Conservation (phyloP, 2,329 filamentous ascomycete genomes). For the Colletotrichum australisinense region DNA sequence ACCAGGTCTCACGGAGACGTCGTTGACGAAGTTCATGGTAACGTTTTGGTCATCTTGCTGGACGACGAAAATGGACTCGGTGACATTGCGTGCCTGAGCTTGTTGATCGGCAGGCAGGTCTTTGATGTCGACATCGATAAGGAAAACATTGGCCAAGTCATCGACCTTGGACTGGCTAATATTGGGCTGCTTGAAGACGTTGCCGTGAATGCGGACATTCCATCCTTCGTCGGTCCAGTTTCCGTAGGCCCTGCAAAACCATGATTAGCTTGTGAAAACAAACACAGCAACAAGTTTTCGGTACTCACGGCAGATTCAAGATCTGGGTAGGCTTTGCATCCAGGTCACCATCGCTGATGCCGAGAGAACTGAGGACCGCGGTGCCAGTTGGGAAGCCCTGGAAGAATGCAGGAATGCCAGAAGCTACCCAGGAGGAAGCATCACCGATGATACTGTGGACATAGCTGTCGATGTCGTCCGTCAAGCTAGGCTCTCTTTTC, state of each 20-base stretch:
- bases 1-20: constrained; percentile 61
- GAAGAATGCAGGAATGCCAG: constrained; percentile 76
- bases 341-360: constrained; percentile 68
- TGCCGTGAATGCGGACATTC: constrained; percentile 82
- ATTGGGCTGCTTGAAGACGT: constrained; percentile 83
- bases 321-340: constrained; percentile 75
- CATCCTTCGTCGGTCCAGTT: constrained; percentile 84
- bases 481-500: constrained; percentile 40
- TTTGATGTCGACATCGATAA: constrained; percentile 72
- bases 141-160: constrained; percentile 76
- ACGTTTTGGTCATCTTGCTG: constrained; percentile 76
- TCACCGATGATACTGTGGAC: constrained; percentile 62
- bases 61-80: constrained; percentile 78
- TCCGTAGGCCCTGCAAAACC: constrained; percentile 63
- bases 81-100: constrained; percentile 78
- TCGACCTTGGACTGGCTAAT: constrained; percentile 74
- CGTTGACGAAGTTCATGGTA: constrained; percentile 66
- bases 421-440: constrained; percentile 70
- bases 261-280: constrained; percentile 16
- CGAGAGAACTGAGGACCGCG: constrained; percentile 70
- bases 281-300: neutral
- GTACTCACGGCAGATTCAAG: constrained; percentile 71
- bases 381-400: constrained; percentile 72
- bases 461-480: constrained; percentile 60
- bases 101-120: constrained; percentile 69